A percentile compares a stretch with the other conserved stretches of the same genome.
Conservation (phyloP, 371 early-diverging fungal genomes). For the Smittium culicis region DNA sequence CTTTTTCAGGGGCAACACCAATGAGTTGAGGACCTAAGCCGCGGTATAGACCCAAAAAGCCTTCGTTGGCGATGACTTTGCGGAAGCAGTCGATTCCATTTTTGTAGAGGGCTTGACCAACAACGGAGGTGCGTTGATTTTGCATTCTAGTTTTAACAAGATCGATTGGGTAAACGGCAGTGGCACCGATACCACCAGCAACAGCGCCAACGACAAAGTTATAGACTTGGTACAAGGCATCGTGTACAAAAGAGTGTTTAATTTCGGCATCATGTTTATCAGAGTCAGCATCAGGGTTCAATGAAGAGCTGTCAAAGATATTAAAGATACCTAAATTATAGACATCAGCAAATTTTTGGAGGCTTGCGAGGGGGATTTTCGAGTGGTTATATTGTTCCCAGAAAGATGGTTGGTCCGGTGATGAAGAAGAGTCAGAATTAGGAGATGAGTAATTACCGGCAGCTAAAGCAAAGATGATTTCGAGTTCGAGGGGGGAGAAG, state of each 20-base stretch:
- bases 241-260: constrained; percentile 11
- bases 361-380: not conserved
- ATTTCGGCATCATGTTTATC: not conserved
- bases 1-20: constrained; percentile 95
- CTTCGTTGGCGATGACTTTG: constrained; percentile 87
- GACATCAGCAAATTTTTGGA: not conserved
- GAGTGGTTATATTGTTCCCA: not conserved
- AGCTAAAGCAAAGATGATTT: constrained; percentile 5
- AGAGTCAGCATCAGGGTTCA: not conserved
- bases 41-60: constrained; percentile 76
- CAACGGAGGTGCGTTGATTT: constrained; percentile 84
- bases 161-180: constrained; percentile 93
- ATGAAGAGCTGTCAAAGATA: too few relatives aligned
- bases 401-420: not conserved
- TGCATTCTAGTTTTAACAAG: constrained; percentile 97
- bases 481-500: constrained; percentile 8
- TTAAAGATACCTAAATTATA: not conserved
- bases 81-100: constrained; percentile 88
- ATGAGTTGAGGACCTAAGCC: constrained; percentile 95
- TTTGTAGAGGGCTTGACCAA: constrained; percentile 83
- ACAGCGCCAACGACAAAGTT: constrained; percentile 74
- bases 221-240: constrained; percentile 25
- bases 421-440: not conserved
- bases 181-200: constrained; percentile 92
- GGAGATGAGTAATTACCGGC: not conserved